Conservation (phyloP, 2,329 filamentous ascomycete species). For the Fusarium scirpi region DNA sequence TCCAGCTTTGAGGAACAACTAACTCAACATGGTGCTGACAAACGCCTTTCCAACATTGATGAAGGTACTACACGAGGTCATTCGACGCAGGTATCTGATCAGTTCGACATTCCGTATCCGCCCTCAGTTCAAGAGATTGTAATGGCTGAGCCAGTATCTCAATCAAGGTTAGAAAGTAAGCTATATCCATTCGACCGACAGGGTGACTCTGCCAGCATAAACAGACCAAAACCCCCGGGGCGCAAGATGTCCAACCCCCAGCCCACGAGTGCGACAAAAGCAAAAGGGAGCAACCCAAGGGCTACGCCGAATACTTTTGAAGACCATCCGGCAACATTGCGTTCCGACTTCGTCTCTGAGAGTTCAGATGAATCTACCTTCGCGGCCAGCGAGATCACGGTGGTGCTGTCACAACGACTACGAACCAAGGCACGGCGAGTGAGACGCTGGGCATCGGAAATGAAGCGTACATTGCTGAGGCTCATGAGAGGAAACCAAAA, state of each 20-base stretch:
- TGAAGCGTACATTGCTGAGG: constrained; percentile 50
- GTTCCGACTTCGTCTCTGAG: constrained; percentile 2
- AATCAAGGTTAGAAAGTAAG: constrained; percentile 22
- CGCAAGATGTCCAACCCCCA: constrained; percentile 51
- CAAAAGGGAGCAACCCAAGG: constrained; percentile 25
- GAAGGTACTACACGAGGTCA: constrained; percentile 19
- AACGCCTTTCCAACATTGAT: constrained; percentile 20
- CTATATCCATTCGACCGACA: neutral
- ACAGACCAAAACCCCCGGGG: constrained; percentile 34
- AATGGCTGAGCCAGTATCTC: constrained; percentile 9
- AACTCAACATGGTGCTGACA: constrained; percentile 7
- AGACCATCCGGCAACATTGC: constrained; percentile 10
- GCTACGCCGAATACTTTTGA: constrained; percentile 4
- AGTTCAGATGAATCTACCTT: constrained; percentile 18
- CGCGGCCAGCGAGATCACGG: neutral
- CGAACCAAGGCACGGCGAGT: constrained; percentile 46
- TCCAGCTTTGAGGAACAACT: constrained; percentile 27
- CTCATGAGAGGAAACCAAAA: constrained; percentile 51
- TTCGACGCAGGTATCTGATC: constrained; percentile 48
- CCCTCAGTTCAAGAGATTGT: constrained; percentile 35
- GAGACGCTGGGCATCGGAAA: constrained; percentile 52
- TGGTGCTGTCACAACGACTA: constrained; percentile 16
- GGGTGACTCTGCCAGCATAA: neutral
- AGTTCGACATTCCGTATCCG: constrained; percentile 53
- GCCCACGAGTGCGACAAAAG: constrained; percentile 35